phyloP scores from a whole-genome alignment of 129 eudicot species.

The Lonicera japonica region DNA sequence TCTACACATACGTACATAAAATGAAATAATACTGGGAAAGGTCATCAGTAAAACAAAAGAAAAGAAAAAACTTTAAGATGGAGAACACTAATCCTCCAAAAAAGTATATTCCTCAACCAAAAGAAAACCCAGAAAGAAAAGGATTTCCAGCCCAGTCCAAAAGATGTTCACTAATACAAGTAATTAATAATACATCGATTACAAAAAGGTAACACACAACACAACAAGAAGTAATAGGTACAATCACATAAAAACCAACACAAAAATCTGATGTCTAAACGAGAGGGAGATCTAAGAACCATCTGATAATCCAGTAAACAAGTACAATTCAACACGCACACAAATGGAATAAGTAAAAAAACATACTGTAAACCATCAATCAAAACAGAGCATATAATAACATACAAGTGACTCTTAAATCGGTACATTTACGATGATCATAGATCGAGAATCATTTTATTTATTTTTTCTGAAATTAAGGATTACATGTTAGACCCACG shows the following conservation, averaged over 20 bases:
- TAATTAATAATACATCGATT: constrained; percentile 7
- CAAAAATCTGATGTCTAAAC: constrained; percentile 25
- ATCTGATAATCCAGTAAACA: constrained; percentile 27
- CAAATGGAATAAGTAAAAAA: constrained; percentile 7
- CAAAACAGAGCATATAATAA: constrained; percentile 9
- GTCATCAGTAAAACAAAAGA: constrained; percentile 2
- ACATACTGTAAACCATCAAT: not conserved
- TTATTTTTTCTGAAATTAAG: constrained; percentile 4
- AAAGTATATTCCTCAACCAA: constrained; percentile 41
- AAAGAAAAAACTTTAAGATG: constrained; percentile 22
- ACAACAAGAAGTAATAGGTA: not conserved
- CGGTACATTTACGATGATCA: constrained; percentile 52
- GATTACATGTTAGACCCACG: constrained; percentile 39
- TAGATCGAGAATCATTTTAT: constrained; percentile 36
- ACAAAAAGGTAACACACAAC: constrained; percentile 10
- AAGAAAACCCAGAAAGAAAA: constrained; percentile 21
- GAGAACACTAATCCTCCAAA: constrained; percentile 33
- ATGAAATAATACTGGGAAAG: not conserved
- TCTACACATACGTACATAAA: not conserved
- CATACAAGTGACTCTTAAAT: constrained; percentile 19
- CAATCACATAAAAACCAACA: constrained; percentile 25
- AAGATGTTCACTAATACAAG: constrained; percentile 7
- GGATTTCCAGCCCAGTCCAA: constrained; percentile 9
- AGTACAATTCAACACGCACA: constrained; percentile 21
- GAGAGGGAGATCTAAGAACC: constrained; percentile 5